Evolutionary conservation across 441 rosid species (phyloP).

Genomic region (Erodium texanum): DNA sequence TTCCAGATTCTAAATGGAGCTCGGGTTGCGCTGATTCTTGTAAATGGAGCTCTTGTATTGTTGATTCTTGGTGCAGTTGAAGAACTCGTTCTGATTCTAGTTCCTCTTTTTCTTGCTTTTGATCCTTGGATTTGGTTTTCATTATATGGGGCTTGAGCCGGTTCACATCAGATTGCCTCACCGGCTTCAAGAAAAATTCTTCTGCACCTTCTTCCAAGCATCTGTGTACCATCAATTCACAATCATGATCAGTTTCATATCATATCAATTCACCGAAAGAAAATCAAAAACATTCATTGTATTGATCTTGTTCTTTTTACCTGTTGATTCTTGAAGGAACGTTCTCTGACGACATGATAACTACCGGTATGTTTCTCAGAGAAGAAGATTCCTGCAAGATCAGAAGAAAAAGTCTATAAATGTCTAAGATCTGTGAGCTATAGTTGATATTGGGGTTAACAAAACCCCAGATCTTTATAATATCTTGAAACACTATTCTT

Average conservation of each 20-base stretch:
- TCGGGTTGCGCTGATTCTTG: no score
- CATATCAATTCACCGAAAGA: neutral
- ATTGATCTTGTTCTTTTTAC: conserved; percentile 18
- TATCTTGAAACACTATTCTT: conserved; percentile 17
- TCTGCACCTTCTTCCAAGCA: conserved; percentile 68
- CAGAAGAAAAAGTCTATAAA: neutral
- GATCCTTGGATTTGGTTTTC: conserved; percentile 41
- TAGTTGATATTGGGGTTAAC: neutral
- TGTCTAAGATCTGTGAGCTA: neutral
- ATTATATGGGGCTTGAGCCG: conserved; percentile 46
- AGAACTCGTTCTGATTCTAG: conserved; percentile 17
- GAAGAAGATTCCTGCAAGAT: conserved; percentile 45
- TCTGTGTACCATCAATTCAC: conserved; percentile 18
- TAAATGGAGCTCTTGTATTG: conserved; percentile 1
- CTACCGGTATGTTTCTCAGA: conserved; percentile 48
- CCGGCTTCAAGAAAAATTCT: conserved; percentile 60
- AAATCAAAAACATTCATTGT: neutral
- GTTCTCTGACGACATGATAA: conserved; percentile 66
- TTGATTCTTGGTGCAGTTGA: conserved; percentile 20
- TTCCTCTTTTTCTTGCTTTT: conserved; percentile 14
- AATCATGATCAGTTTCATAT: conserved; percentile 6
- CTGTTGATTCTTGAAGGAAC: conserved; percentile 54
- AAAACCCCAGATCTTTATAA: conserved; percentile 14
- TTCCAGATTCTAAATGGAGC: conserved; percentile 13
- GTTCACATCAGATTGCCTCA: conserved; percentile 38